Evolutionary conservation across 1,284 basidiomycete genomes (phyloP).

Genomic region (Ganoderma lucidum): DNA sequence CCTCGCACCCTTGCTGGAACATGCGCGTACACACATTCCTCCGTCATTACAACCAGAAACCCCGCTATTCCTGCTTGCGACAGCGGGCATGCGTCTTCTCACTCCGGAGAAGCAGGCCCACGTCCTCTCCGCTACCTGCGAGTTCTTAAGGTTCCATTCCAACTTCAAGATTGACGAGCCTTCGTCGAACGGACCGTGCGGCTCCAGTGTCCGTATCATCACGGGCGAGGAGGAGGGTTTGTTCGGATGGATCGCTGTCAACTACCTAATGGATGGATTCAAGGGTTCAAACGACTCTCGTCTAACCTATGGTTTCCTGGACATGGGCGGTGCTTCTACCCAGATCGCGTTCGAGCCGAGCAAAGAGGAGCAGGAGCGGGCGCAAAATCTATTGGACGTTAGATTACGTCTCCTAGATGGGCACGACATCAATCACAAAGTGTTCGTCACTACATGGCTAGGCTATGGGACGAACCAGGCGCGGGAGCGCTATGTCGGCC

Average conservation of each 20-base stretch:
- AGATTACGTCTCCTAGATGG: conserved; percentile 86
- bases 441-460: conserved; percentile 98
- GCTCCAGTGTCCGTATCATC: conserved; percentile 92
- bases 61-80: conserved; percentile 94
- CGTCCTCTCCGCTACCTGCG: conserved; percentile 82
- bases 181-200: conserved; percentile 79
- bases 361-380: conserved; percentile 57
- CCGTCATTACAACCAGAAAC: conserved; percentile 85
- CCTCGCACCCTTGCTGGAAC: conserved; percentile 83
- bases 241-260: conserved; percentile 99
- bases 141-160: conserved; percentile 79
- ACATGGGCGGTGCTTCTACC: conserved; percentile 99
- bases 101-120: conserved; percentile 72
- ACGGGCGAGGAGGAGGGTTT: conserved; percentile 98
- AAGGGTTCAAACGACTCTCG: conserved; percentile 62
- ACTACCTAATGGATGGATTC: conserved; percentile 99
- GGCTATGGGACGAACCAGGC: conserved; percentile 99
- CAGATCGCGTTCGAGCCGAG: conserved; percentile 96
- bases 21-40: conserved; percentile 87
- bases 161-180: conserved; percentile 75
- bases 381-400: conserved; percentile 81
- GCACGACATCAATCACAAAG: conserved; percentile 87
- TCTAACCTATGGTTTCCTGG: conserved; percentile 96
- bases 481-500: conserved; percentile 87
- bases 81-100: conserved; percentile 96